These are phyloP conservation scores for Plectosphaerella sp. DNA, from an alignment of 2,329 filamentous ascomycete species.

Conservation along the genomic window DNA sequence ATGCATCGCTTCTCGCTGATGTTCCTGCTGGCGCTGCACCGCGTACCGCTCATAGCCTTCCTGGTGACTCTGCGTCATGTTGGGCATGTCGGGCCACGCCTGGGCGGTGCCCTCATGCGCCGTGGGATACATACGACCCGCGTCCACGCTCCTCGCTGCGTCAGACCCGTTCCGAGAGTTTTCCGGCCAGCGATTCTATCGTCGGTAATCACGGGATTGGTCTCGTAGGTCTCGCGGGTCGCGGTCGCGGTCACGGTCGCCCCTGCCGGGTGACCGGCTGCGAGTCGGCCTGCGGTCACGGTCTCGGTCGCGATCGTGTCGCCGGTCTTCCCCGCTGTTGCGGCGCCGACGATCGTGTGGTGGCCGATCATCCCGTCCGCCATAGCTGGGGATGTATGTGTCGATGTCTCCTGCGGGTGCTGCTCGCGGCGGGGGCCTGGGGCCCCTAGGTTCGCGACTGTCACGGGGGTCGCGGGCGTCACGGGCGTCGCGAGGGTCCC, in stretches of 20 bases:
- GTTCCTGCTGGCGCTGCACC: conserved; percentile 10
- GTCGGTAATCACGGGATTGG: conserved; percentile 31
- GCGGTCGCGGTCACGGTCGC: conserved; percentile 35
- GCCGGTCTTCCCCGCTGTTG: conserved; percentile 20
- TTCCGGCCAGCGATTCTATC: conserved; percentile 26
- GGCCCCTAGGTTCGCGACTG: conserved; percentile 6
- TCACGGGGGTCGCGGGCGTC: conserved; percentile 18
- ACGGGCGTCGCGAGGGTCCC: conserved; percentile 18
- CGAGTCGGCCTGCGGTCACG: conserved; percentile 35
- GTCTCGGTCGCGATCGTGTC: conserved; percentile 31
- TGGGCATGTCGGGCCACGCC: too few species aligned
- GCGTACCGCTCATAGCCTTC: too few species aligned
- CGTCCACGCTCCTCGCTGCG: too few species aligned
- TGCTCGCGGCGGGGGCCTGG: conserved; percentile 19
- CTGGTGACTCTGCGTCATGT: too few species aligned
- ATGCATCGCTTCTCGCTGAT: conserved; percentile 13
- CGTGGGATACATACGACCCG: too few species aligned
- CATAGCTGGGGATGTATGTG: conserved; percentile 46
- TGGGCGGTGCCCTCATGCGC: too few species aligned
- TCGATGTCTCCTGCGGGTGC: conserved; percentile 31
- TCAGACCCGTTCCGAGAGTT: too few species aligned
- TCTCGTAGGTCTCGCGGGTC: conserved; percentile 21
- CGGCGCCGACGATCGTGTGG: conserved; percentile 13
- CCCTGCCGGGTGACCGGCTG: conserved; percentile 33
- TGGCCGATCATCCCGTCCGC: conserved; percentile 18